Evolutionary conservation across 805 yeast genomes (phyloP).

Genomic region (Lachancea meyersii): DNA sequence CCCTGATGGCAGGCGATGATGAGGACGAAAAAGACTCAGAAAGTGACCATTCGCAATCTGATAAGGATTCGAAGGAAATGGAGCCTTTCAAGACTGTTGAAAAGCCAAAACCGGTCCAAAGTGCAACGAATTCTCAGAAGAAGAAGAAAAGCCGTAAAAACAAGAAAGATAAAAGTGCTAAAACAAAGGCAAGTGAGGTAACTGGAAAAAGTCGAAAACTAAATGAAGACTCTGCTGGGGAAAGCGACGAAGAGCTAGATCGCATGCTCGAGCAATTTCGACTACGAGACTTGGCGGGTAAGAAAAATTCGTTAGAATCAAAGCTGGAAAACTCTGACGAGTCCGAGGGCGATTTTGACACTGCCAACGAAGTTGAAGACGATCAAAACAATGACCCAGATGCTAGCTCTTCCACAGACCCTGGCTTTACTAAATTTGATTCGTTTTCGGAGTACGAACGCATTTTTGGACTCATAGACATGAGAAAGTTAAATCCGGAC

Average conservation of each 20-base stretch:
- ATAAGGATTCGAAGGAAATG: slow-evolving; percentile 9
- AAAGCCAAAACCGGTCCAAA: not conserved
- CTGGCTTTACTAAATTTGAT: slow-evolving; percentile 21
- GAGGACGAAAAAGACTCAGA: slow-evolving; percentile 8
- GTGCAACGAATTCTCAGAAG: slow-evolving; percentile 26
- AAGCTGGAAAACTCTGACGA: slow-evolving; percentile 15
- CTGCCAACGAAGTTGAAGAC: slow-evolving; percentile 33
- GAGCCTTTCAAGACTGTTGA: not conserved
- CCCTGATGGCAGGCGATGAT: slow-evolving; percentile 25
- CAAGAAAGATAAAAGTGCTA: slow-evolving; percentile 23
- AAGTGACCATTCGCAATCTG: not conserved
- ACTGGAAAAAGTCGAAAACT: slow-evolving; percentile 18
- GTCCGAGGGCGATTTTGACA: slow-evolving; percentile 37
- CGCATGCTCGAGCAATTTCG: slow-evolving; percentile 42
- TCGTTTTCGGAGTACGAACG: slow-evolving; percentile 10
- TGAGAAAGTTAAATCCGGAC: slow-evolving; percentile 62
- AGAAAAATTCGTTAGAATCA: slow-evolving; percentile 1
- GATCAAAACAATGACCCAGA: slow-evolving; percentile 1
- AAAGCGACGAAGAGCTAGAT: slow-evolving; percentile 55
- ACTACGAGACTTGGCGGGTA: slow-evolving; percentile 18
- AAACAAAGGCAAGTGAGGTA: slow-evolving; percentile 20
- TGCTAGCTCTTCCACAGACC: slow-evolving; percentile 13
- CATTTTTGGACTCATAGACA: slow-evolving; percentile 22
- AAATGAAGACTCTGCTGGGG: slow-evolving; percentile 15
- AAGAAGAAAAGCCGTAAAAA: slow-evolving; percentile 27